Percentiles rank a stretch among this genome's conserved stretches.
phyloP scores from a whole-genome alignment of 129 eudicot genomes.

The Saussurea involucrata region DNA sequence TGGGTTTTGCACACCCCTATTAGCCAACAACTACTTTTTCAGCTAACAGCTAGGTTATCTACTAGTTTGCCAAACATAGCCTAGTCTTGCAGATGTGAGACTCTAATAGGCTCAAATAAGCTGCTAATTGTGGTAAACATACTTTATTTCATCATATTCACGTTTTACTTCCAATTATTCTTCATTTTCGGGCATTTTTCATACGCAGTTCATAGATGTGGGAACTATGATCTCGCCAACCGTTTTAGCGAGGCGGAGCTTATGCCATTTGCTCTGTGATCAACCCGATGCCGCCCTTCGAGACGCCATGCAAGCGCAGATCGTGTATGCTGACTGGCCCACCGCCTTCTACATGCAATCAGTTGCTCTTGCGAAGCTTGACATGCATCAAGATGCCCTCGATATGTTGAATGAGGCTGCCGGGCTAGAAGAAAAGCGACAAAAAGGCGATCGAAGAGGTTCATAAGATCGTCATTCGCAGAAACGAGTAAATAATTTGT shows the following conservation, averaged over 20 bases:
- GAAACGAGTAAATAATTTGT: slow-evolving; percentile 24
- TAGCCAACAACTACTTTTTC: too few relatives aligned
- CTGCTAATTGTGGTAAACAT: background rate
- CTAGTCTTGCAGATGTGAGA: background rate
- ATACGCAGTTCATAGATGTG: slow-evolving; percentile 63
- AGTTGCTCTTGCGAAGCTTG: slow-evolving; percentile 73
- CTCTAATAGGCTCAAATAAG: background rate
- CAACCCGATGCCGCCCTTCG: slow-evolving; percentile 89
- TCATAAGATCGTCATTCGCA: slow-evolving; percentile 13
- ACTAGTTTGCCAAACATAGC: background rate
- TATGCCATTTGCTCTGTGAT: slow-evolving; percentile 65
- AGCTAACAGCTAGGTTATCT: too few relatives aligned
- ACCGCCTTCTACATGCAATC: slow-evolving; percentile 88
- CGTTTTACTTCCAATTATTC: background rate
- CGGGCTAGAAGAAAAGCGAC: slow-evolving; percentile 68
- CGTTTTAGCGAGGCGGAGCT: slow-evolving; percentile 68
- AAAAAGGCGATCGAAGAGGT: slow-evolving; percentile 46
- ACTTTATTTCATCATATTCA: background rate
- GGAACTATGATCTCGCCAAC: slow-evolving; percentile 86
- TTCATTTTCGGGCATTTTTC: background rate
- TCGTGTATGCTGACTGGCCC: slow-evolving; percentile 79
- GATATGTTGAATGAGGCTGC: slow-evolving; percentile 83
- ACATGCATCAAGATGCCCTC: slow-evolving; percentile 77
- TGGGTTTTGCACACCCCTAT: too few relatives aligned
- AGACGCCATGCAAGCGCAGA: slow-evolving; percentile 92